Conservation (phyloP, 768 basidiomycete genomes). For the Podaxis sp. region DNA sequence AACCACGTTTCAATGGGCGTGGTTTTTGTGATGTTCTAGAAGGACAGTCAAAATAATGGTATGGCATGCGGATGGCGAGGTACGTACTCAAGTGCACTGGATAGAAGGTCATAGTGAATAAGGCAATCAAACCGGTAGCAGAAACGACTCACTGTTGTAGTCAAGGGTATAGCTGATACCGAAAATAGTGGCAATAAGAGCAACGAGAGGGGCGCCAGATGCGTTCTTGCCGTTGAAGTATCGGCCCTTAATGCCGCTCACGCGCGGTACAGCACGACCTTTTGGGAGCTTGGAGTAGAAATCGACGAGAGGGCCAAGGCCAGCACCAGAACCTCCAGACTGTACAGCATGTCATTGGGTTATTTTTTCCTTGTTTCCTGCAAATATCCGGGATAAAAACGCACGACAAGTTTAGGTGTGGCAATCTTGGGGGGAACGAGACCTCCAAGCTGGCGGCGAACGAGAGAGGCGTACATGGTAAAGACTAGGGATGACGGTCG, state of each 20-base stretch:
- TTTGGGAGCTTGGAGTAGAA: conserved; percentile 98
- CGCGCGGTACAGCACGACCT: conserved; percentile 57
- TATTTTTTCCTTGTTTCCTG: neutral
- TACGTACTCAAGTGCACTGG: conserved; percentile 83
- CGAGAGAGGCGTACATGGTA: conserved; percentile 49
- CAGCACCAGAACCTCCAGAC: conserved; percentile 81
- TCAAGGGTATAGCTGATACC: conserved; percentile 84
- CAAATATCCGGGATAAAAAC: conserved; percentile 25
- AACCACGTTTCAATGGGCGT: conserved; percentile 57
- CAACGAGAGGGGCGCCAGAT: conserved; percentile 65
- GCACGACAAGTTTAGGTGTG: conserved; percentile 83
- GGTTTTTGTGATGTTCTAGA: conserved; percentile 54
- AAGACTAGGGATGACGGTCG: conserved; percentile 27
- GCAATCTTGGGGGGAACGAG: conserved; percentile 96
- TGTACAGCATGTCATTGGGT: conserved; percentile 27
- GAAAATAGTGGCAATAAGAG: conserved; percentile 62
- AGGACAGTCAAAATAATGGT: neutral
- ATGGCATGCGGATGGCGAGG: conserved; percentile 45
- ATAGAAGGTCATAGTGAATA: conserved; percentile 5
- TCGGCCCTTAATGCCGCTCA: conserved; percentile 68
- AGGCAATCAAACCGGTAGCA: conserved; percentile 9
- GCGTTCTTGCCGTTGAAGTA: conserved; percentile 81
- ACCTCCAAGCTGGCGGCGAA: conserved; percentile 80
- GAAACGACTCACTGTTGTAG: conserved; percentile 74
- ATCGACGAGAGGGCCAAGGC: conserved; percentile 82